Percentiles rank a stretch among this genome's conserved stretches.
Evolutionary conservation across 2,329 filamentous ascomycete genomes (phyloP).

Genomic region (Aureobasidium sp.): DNA sequence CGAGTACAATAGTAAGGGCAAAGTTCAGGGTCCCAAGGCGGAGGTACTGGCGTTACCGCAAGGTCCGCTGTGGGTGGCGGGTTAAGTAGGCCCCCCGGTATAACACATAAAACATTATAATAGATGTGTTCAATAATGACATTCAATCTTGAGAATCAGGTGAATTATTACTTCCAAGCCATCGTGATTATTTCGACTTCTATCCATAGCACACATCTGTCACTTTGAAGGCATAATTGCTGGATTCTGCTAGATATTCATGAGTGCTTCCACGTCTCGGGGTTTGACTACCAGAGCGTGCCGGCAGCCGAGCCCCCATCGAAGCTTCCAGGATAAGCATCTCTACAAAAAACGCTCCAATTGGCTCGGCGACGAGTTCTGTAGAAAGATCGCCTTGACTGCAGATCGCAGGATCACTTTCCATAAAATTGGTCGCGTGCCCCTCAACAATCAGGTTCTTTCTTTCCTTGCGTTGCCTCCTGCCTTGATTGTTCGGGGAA

Average conservation of each 20-base stretch:
- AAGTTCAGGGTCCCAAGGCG: background rate
- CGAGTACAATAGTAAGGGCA: background rate
- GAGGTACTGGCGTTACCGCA: background rate
- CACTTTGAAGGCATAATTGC: background rate
- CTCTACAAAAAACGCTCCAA: background rate
- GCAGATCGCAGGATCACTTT: slow-evolving; percentile 6
- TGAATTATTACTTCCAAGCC: no score
- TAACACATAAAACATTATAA: background rate
- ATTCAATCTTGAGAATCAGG: background rate
- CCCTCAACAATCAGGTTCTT: background rate
- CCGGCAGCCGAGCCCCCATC: background rate
- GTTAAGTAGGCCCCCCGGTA: background rate
- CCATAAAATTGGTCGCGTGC: slow-evolving; percentile 9
- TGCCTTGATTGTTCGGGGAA: background rate
- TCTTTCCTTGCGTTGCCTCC: background rate
- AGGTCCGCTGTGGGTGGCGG: background rate
- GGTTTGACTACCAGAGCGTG: background rate
- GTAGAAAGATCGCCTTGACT: background rate
- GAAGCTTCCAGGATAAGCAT: slow-evolving; percentile 12
- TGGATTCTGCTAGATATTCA: background rate
- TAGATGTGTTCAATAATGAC: background rate
- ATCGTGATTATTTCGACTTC: no score
- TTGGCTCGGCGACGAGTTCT: background rate
- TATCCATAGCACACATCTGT: background rate
- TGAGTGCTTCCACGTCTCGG: background rate